Evolutionary conservation across 2,329 filamentous ascomycete species (phyloP).

Genomic region (Decorospora gaudefroyi): DNA sequence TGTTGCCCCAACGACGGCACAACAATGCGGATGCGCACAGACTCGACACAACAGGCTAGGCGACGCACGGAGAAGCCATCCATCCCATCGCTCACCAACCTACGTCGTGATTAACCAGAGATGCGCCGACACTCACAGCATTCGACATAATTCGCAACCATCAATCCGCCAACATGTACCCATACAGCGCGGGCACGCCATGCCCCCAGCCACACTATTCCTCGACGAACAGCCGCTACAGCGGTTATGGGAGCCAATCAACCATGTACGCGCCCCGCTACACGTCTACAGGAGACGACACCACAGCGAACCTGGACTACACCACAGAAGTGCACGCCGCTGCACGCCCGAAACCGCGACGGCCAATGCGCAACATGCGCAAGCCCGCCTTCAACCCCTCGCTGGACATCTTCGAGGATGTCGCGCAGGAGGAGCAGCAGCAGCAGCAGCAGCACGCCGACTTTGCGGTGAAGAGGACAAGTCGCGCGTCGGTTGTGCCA

Average conservation of each 20-base stretch:
- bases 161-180: slow-evolving; percentile 36
- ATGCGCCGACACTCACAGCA: slow-evolving; percentile 27
- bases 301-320: slow-evolving; percentile 47
- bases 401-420: slow-evolving; percentile 48
- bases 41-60: no score
- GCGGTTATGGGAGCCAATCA: slow-evolving; percentile 30
- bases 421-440: slow-evolving; percentile 42
- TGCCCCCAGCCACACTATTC: slow-evolving; percentile 42
- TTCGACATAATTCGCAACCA: slow-evolving; percentile 5
- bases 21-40: no score
- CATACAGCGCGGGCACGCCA: slow-evolving; percentile 44
- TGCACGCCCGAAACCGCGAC: slow-evolving; percentile 40
- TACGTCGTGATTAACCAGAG: no score
- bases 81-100: no score
- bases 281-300: slow-evolving; percentile 37
- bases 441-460: slow-evolving; percentile 32
- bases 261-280: slow-evolving; percentile 47
- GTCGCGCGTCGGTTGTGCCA: slow-evolving; percentile 35
- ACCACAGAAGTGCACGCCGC: slow-evolving; percentile 44
- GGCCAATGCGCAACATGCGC: slow-evolving; percentile 38
- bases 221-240: slow-evolving; percentile 32
- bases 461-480: slow-evolving; percentile 32
- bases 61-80: no score
- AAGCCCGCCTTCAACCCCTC: slow-evolving; percentile 40
- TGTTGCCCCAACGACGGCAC: no score